Evolutionary conservation across 495 filamentous ascomycete species (phyloP), one percentile per base, ranked within the genome.

Genomic region (Pseudomonodictys pantanalensis): DNA sequence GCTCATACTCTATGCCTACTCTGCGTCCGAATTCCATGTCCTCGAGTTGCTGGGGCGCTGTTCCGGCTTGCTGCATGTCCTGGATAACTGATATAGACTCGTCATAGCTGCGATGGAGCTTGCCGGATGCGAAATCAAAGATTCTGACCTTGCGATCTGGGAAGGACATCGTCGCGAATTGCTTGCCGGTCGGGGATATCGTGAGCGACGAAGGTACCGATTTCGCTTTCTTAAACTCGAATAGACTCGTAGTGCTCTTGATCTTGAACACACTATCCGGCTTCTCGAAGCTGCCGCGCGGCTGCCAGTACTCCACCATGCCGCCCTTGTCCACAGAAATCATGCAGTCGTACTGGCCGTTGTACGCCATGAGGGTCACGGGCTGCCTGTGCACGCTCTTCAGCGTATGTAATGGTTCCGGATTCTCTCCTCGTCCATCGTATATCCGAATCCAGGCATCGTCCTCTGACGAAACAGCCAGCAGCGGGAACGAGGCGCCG

Each of bases 241-340:
- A 97, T 2, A 99, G 79, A 52, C 88, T 90, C 10, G 93, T 99
- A 2, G 85, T 86, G 68, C 89, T 93, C 70, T 99, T 99, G 67
- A 87, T 87, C 45, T 88, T 79, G 68, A 95, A 99, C 17, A 99
- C 91, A 52, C 85, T 89, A 62, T 91, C 86, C 0, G 93, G 93
- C 67, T 97, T 97, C 68, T 93, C 91, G 63, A 91, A 97, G 15
- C 76, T 82, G 8, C 81, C 82, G 56, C 82, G 83, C 1, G 93
- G 90, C 47, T 80, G 77, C 93, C 93, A 99, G 71, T 99, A 99
- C 71, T 99, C 93, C 15, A 99, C 68, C 95, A 97, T 97, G 10
- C 93, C 92, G 30, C 83, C 81, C 62, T 95, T 87, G 64, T 97
- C 95, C 0, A 83, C 86, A 5, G 92, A 97, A 6, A 97, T 71